Evolutionary conservation across 2,329 filamentous ascomycete genomes (phyloP).

Genomic region (Fusarium temperatum): DNA sequence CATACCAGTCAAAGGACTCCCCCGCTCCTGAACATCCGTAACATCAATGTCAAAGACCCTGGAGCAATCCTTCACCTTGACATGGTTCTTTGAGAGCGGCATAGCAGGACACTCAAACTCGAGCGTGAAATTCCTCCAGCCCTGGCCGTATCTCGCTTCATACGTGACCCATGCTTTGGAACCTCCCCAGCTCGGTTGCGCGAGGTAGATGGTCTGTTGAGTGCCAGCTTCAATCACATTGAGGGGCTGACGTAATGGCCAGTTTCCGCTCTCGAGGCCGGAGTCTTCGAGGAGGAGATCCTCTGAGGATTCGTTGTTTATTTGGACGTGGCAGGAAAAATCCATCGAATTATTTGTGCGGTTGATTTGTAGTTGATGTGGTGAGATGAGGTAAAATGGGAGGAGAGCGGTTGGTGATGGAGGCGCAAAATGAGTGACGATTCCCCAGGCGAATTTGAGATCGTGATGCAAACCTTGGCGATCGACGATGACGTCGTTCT

Average conservation of each 20-base stretch:
- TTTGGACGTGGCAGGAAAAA: constrained; percentile 17
- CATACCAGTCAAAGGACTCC: constrained; percentile 16
- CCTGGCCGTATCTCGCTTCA: constrained; percentile 2
- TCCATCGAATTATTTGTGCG: background rate
- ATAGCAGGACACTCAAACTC: constrained; percentile 26
- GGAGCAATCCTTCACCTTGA: constrained; percentile 3
- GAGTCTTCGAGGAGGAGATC: constrained; percentile 28
- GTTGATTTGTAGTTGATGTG: too few relatives aligned
- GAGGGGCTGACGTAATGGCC: constrained; percentile 26
- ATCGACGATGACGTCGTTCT: constrained; percentile 13
- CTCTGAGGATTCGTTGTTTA: constrained; percentile 13
- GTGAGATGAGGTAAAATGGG: background rate
- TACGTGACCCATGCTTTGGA: constrained; percentile 24
- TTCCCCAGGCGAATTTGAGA: background rate
- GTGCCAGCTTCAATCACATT: constrained; percentile 20
- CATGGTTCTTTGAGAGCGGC: constrained; percentile 13
- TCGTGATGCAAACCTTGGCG: background rate
- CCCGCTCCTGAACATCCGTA: constrained; percentile 12
- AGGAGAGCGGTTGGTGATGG: background rate
- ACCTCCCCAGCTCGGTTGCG: constrained; percentile 15
- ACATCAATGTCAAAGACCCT: constrained; percentile 8
- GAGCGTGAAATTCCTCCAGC: constrained; percentile 21
- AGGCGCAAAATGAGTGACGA: background rate
- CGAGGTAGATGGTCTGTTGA: constrained; percentile 18
- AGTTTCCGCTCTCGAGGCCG: constrained; percentile 10